Percentiles rank a stretch among this genome's conserved stretches.
These are phyloP conservation scores for Penicillium bialowiezense DNA, from an alignment of 495 filamentous ascomycete genomes.

Conservation along the genomic window DNA sequence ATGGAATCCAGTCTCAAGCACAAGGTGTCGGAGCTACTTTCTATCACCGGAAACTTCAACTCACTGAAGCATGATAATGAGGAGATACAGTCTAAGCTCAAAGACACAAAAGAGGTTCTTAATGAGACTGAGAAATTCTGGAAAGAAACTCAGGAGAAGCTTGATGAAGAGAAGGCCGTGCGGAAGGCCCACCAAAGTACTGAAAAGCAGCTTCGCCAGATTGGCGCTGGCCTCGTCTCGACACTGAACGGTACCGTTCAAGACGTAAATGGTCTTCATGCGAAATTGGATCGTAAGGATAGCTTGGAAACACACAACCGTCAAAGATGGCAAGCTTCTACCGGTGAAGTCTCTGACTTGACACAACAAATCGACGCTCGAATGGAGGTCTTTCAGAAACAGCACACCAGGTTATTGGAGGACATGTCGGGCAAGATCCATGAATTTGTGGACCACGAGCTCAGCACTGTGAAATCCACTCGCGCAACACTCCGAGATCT, in stretches of 20 bases:
- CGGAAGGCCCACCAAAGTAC: constrained; percentile 84
- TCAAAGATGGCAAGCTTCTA: constrained; percentile 74
- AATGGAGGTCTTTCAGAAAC: constrained; percentile 62
- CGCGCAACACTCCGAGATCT: constrained; percentile 68
- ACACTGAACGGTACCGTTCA: constrained; percentile 72
- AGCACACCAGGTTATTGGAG: constrained; percentile 68
- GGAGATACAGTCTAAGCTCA: constrained; percentile 62
- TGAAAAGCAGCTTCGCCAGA: constrained; percentile 66
- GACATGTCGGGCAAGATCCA: constrained; percentile 67
- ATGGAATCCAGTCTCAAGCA: constrained; percentile 86
- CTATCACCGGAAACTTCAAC: constrained; percentile 79
- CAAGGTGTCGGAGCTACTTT: constrained; percentile 87
- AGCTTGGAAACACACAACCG: constrained; percentile 78
- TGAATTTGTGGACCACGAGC: constrained; percentile 67
- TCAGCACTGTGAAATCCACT: constrained; percentile 62
- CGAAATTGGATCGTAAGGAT: constrained; percentile 77
- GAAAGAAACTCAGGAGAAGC: constrained; percentile 65
- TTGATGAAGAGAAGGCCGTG: constrained; percentile 76
- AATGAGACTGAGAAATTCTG: constrained; percentile 85
- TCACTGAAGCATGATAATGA: constrained; percentile 85
- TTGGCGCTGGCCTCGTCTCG: constrained; percentile 71
- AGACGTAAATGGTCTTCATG: constrained; percentile 76
- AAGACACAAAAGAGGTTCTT: constrained; percentile 74
- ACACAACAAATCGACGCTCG: constrained; percentile 72
- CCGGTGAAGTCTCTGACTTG: constrained; percentile 66